Base-by-base conservation (phyloP, 2,329 filamentous ascomycete species). In the Aureobasidium leucospermi region DNA sequence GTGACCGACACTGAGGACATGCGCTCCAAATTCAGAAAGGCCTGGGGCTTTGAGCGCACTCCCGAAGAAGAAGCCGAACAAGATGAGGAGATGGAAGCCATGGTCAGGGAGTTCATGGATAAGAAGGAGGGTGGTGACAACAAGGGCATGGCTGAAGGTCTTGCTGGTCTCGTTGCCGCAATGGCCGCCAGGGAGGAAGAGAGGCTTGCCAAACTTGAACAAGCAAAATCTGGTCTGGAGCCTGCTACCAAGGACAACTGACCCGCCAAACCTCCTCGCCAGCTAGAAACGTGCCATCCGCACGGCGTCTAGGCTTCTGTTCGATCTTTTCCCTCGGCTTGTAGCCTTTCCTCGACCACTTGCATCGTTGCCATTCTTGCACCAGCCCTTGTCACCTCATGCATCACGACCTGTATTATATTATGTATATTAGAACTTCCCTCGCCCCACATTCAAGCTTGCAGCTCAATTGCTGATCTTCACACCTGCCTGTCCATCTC, bases 401-500 rank as follows among this genome's bases (percentile, higher is more conserved):
- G 55, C 41, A 23, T 69, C 68, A 32, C 70, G 67, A 61, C 69
- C 29, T 66, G 65, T 39, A 70, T 56, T 38, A 58, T 48, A 58
- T 16, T 32, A 16, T 58, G 55, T 58, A 58, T 23, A 48, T 31
- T 41, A 56, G 31, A 7, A 32, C 29, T 15, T 5, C 28, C 23
- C 55, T 45, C 52, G 28, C 29, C 32, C 28, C 16, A 36, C 34
- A 10, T 8, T 5, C 34, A 42, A n/a, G 31, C 15, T 28, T 6
- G 10, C 36, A 16, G 32, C 55, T 57, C 48, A 55, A 42, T 32
- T 42, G 28, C 43, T 56, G 11, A 81, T 71, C 65, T 73, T 78
- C 46, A 79, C 76, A 6, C 85, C 87, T 49, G 76, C 73, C 61
- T 79, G 77, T 9, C 88, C 88, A 74, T 96, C 91, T 64, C 86